Conservation (phyloP, 2,329 filamentous ascomycete species). For the Aspergillus amoenus region DNA sequence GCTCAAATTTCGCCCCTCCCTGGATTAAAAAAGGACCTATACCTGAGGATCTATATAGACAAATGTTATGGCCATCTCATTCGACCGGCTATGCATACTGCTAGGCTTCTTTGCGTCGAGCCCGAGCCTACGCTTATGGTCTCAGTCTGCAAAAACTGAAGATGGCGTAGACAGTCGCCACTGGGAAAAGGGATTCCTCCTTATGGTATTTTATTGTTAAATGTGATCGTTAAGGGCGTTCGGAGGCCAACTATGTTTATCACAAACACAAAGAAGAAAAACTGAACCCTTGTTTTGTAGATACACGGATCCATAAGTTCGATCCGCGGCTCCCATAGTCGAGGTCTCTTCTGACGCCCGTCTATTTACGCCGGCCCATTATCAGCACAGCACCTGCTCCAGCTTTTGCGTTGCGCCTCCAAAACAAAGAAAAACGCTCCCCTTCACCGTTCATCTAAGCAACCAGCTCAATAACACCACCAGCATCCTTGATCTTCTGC, state of each 20-base stretch:
- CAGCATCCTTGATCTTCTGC: slow-evolving; percentile 98
- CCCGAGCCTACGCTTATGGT: neutral
- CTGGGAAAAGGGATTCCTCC: slow-evolving; percentile 24
- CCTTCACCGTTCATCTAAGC: slow-evolving; percentile 60
- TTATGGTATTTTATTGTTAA: slow-evolving; percentile 38
- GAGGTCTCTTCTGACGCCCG: slow-evolving; percentile 28
- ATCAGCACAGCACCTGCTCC: slow-evolving; percentile 30
- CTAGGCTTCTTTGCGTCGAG: neutral
- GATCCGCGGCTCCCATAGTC: slow-evolving; percentile 31
- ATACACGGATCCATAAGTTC: slow-evolving; percentile 28
- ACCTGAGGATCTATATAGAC: too few relatives aligned
- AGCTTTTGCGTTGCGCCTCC: slow-evolving; percentile 28
- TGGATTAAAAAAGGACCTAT: too few relatives aligned
- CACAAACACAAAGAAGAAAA: slow-evolving; percentile 38
- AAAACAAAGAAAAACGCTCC: slow-evolving; percentile 24
- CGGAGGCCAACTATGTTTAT: slow-evolving; percentile 36
- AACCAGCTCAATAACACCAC: slow-evolving; percentile 93
- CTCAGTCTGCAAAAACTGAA: neutral
- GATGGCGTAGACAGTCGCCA: slow-evolving; percentile 11
- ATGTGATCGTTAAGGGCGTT: slow-evolving; percentile 39
- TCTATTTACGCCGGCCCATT: slow-evolving; percentile 29
- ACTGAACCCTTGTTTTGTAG: slow-evolving; percentile 32
- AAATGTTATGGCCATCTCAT: too few relatives aligned
- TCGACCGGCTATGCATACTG: neutral
- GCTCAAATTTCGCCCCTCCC: neutral